Base-by-base conservation (phyloP, 768 basidiomycete species). In the Russula dissimulans region DNA sequence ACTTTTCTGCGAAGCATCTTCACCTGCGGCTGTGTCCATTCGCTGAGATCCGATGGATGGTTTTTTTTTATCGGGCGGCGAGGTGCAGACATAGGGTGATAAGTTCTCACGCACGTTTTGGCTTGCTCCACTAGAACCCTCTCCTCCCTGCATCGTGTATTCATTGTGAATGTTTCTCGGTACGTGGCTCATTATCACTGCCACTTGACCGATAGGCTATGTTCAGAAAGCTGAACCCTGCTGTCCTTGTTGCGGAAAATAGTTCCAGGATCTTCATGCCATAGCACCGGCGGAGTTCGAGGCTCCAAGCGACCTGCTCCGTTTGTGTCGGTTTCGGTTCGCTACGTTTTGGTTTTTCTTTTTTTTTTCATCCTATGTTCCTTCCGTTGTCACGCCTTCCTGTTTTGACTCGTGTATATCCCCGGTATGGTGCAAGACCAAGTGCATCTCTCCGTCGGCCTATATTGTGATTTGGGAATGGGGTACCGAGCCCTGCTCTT, bases 151-250 rank as follows among this genome's bases (percentile, higher is more conserved):
- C 41, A n/a, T 18, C 36, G 43, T 38, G 42, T 17, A 45, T 14
- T 34, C 34, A 14, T 45, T 18, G n/a, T 15, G 29, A 39, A 47
- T 34, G 36, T 9, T 43, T 39, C 32, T 41, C 53, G 39, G 44
- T 54, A 41, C 17, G 52, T 54, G 43, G 53, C 48, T 52, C 22
- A 32, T 45, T 47, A 29, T 52, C 49, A 53, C 53, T 39, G 62
- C 60, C 55, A 50, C 59, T 42, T 34, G 47, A 63, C 55, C 61
- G 62, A 54, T 54, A 18, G 41, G 54, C 39, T 34, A 47, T 54
- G 39, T 45, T 41, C 29, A 44, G 54, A 44, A 22, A 56, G 41
- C 42, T 54, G 42, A 10, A 22, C 31, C 52, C 42, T 32, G 34
- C 31, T 43, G 3, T 18, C 52, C 42, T 44, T 9, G 44, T 44